A percentile compares a stretch with the other conserved stretches of the same genome.
Evolutionary conservation across 495 filamentous ascomycete genomes (phyloP).

Genomic region (Aspergillus incahuasiensis): DNA sequence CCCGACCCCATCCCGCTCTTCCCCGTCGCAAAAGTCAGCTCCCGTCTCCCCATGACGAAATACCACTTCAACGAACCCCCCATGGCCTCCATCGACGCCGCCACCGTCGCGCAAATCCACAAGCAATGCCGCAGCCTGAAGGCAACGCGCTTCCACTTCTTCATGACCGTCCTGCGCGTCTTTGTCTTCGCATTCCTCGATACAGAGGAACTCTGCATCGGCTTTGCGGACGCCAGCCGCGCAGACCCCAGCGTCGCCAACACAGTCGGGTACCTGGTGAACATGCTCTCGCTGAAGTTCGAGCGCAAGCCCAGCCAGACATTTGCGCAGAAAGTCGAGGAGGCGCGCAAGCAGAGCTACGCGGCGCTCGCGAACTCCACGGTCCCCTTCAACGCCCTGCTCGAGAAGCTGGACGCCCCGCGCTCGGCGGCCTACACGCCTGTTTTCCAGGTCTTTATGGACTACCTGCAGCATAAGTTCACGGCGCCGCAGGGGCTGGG

Average conservation of each 20-base stretch:
- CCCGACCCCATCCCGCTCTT: conserved; percentile 36
- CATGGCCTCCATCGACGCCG: neutral
- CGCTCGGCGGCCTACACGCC: conserved; percentile 30
- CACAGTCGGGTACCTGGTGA: conserved; percentile 43
- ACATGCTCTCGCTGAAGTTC: conserved; percentile 45
- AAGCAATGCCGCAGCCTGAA: conserved; percentile 15
- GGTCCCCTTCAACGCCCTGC: conserved; percentile 43
- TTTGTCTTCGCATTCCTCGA: conserved; percentile 26
- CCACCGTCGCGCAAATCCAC: conserved; percentile 17
- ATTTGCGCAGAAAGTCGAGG: conserved; percentile 14
- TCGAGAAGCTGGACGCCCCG: conserved; percentile 32
- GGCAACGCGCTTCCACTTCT: conserved; percentile 41
- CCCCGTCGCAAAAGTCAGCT: conserved; percentile 15
- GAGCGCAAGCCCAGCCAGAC: conserved; percentile 7
- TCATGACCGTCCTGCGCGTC: conserved; percentile 32
- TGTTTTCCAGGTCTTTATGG: conserved; percentile 38
- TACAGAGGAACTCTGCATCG: conserved; percentile 35
- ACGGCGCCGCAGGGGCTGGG: conserved; percentile 3
- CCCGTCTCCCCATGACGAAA: neutral
- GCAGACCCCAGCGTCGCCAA: conserved; percentile 22
- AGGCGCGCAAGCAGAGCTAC: conserved; percentile 18
- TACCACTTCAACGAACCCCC: neutral
- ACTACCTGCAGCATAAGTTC: conserved; percentile 27
- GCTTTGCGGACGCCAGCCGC: conserved; percentile 41
- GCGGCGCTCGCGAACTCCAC: conserved; percentile 28